phyloP scores from a whole-genome alignment of 192 early-diverging fungal genomes.

The Umbelopsis sp. region DNA sequence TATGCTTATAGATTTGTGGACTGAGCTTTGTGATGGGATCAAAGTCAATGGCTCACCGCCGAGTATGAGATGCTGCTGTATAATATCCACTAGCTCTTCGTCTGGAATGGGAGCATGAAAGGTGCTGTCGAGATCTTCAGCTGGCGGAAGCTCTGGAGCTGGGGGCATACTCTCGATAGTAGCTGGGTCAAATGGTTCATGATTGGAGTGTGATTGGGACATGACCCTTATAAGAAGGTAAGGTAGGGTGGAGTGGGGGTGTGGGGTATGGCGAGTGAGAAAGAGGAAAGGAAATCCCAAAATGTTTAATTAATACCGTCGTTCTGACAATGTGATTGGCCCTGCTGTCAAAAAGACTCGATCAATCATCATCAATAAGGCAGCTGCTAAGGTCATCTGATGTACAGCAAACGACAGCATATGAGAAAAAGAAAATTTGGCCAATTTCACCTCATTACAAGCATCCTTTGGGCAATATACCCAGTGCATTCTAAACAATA shows the following conservation, averaged over 20 bases:
- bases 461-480: no score
- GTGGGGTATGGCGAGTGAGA: not conserved
- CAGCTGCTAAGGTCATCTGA: not conserved
- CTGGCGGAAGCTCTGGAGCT: not conserved
- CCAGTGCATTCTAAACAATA: no score
- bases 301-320: not conserved
- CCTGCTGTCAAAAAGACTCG: not conserved
- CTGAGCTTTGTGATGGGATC: not conserved
- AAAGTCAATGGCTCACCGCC: not conserved
- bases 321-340: not conserved
- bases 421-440: no score
- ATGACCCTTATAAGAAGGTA: not conserved
- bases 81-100: slow-evolving; percentile 18
- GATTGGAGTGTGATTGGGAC: not conserved
- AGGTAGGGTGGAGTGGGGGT: not conserved
- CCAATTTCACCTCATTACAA: no score
- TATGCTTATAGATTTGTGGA: not conserved
- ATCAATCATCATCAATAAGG: not conserved
- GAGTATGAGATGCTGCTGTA: slow-evolving; percentile 28
- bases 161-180: not conserved
- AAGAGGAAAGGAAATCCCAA: not conserved
- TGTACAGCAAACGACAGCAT: not conserved
- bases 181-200: slow-evolving; percentile 3
- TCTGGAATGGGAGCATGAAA: slow-evolving; percentile 22
- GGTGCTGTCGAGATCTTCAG: not conserved